These are phyloP conservation scores for Pelargonium citronellum DNA, from an alignment of 441 rosid species.

Conservation along the genomic window DNA sequence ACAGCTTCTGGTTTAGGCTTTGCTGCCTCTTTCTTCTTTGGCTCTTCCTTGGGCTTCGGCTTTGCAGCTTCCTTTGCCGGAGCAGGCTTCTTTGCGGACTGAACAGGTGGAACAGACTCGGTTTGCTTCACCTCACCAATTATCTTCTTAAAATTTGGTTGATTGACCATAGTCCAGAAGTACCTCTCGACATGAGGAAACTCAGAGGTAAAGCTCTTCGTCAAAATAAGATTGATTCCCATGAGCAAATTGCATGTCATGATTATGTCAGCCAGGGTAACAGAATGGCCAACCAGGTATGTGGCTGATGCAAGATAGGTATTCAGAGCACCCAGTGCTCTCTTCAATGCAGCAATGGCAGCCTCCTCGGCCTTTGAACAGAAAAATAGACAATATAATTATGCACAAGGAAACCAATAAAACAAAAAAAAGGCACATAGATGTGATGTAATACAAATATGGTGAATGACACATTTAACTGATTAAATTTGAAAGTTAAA, in stretches of 20 bases:
- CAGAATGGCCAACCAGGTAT: conserved; percentile 69
- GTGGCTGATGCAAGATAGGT: conserved; percentile 64
- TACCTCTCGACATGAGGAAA: conserved; percentile 94
- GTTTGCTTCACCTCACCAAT: conserved; percentile 75
- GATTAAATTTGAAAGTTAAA: neutral
- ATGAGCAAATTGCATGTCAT: conserved; percentile 57
- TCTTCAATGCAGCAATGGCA: conserved; percentile 58
- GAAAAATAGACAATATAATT: neutral
- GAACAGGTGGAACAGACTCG: conserved; percentile 48
- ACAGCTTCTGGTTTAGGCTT: conserved; percentile 45
- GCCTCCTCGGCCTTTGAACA: conserved; percentile 75
- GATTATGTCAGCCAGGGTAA: conserved; percentile 78
- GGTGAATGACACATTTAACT: neutral
- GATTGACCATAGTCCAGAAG: conserved; percentile 91
- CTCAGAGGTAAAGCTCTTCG: conserved; percentile 69
- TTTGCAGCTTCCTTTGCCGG: conserved; percentile 47
- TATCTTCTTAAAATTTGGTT: conserved; percentile 74
- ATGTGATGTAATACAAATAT: neutral
- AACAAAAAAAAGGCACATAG: neutral
- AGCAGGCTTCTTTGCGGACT: conserved; percentile 56
- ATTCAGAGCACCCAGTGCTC: conserved; percentile 70
- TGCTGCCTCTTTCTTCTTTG: conserved; percentile 57
- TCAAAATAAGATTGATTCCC: conserved; percentile 50
- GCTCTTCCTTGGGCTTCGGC: conserved; percentile 54
- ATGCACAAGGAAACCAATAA: neutral